These are phyloP conservation scores for Xylaria sp. DNA, from an alignment of 2,329 filamentous ascomycete species.

Conservation along the genomic window DNA sequence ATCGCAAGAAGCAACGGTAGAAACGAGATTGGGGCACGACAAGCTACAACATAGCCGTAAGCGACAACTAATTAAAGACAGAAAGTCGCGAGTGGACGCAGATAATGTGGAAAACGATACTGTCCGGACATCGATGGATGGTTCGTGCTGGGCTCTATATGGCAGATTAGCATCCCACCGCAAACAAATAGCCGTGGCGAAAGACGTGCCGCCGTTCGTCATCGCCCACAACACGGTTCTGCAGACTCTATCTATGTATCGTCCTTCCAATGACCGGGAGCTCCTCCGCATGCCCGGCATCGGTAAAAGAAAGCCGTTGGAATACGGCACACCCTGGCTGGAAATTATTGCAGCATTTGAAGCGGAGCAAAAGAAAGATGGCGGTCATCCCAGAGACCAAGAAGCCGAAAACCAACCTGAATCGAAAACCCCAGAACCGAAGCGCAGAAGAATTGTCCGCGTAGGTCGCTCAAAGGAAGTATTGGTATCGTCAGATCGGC, in stretches of 20 bases:
- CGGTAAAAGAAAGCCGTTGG: conserved; percentile 5
- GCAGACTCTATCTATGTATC: conserved; percentile 1
- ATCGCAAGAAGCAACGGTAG: background rate
- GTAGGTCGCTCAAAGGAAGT: conserved; percentile 9
- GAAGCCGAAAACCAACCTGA: background rate
- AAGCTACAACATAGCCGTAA: background rate
- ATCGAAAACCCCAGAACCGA: background rate
- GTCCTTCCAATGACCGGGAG: conserved; percentile 16
- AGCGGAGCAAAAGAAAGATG: conserved; percentile 1
- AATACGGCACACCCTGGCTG: conserved; percentile 20
- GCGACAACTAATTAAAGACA: background rate
- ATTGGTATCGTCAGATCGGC: background rate
- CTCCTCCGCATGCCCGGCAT: conserved; percentile 15
- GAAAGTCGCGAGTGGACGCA: background rate
- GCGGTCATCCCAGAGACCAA: background rate
- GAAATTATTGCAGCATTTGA: conserved; percentile 22
- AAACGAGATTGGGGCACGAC: background rate
- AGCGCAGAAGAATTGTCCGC: conserved; percentile 1
- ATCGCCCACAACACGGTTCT: conserved; percentile 16
- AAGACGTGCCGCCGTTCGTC: background rate
- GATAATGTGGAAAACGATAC: background rate
- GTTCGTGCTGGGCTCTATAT: conserved; percentile 9
- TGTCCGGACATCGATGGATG: background rate
- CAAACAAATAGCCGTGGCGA: background rate
- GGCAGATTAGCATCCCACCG: conserved; percentile 5